Conservation (phyloP, 768 basidiomycete species). For the Chalciporus sphaerocephalus region DNA sequence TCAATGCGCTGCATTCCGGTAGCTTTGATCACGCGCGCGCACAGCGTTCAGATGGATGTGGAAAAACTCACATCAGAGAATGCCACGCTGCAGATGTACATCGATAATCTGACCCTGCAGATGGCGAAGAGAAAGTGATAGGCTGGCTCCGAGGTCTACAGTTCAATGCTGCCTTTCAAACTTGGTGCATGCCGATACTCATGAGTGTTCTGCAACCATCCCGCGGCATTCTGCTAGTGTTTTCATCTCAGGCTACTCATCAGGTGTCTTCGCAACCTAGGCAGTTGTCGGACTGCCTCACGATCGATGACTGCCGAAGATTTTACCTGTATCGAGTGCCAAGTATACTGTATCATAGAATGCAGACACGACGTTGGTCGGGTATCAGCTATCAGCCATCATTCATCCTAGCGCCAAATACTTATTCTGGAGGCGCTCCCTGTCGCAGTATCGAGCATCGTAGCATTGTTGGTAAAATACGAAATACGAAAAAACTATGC, state of each 20-base stretch:
- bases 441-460: too few relatives aligned
- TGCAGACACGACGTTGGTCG: too few relatives aligned
- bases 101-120: conserved; percentile 83
- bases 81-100: conserved; percentile 82
- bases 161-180: background rate
- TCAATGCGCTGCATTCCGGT: background rate
- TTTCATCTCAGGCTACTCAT: background rate
- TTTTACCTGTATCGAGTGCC: background rate
- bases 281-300: background rate
- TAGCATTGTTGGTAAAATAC: background rate
- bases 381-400: background rate
- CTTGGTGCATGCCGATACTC: background rate
- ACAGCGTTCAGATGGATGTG: conserved; percentile 70
- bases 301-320: background rate
- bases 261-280: background rate
- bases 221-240: background rate
- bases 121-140: conserved; percentile 72
- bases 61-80: conserved; percentile 78
- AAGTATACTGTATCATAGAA: background rate
- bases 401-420: background rate
- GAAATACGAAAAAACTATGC: conserved; percentile 14
- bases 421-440: background rate
- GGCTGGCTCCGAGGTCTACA: background rate
- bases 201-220: background rate
- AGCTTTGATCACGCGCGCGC: conserved; percentile 68